These are phyloP conservation scores for Corylus heterophylla DNA, from an alignment of 306 rosid genomes.

Conservation along the genomic window DNA sequence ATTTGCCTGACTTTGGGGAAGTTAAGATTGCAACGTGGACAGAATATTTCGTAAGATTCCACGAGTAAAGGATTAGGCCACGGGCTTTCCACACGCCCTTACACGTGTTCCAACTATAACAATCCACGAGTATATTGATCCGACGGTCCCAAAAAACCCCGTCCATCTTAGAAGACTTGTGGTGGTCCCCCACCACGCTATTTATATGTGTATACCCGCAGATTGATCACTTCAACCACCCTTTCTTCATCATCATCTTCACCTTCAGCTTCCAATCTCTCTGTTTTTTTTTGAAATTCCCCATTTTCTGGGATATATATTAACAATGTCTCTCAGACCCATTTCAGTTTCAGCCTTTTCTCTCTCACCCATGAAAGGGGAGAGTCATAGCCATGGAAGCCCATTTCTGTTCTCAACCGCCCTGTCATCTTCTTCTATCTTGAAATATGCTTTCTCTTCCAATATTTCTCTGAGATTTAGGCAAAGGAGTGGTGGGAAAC, in stretches of 20 bases:
- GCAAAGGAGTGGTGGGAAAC: constrained; percentile 21
- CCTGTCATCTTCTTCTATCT: constrained; percentile 2
- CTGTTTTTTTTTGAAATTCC: background rate
- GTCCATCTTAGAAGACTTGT: constrained; percentile 1
- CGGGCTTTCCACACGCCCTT: constrained; percentile 69
- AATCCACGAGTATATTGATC: constrained; percentile 26
- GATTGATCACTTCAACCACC: constrained; percentile 5
- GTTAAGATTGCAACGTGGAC: constrained; percentile 30
- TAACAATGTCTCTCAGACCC: constrained; percentile 40
- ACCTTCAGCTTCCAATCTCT: background rate
- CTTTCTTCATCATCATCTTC: background rate
- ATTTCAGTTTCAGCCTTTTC: constrained; percentile 32
- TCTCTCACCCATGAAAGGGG: constrained; percentile 25
- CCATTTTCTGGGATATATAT: background rate
- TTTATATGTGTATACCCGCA: constrained; percentile 1
- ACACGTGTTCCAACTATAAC: background rate
- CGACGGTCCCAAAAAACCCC: constrained; percentile 18
- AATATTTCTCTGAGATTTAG: background rate
- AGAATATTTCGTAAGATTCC: constrained; percentile 22
- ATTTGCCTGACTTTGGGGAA: background rate
- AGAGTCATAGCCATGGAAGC: constrained; percentile 3
- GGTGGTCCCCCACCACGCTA: constrained; percentile 16
- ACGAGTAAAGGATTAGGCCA: constrained; percentile 32
- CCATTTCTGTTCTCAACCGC: background rate
- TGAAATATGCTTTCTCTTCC: constrained; percentile 18